These are phyloP conservation scores for Thozetella sp. DNA, from an alignment of 495 filamentous ascomycete species.

Conservation along the genomic window DNA sequence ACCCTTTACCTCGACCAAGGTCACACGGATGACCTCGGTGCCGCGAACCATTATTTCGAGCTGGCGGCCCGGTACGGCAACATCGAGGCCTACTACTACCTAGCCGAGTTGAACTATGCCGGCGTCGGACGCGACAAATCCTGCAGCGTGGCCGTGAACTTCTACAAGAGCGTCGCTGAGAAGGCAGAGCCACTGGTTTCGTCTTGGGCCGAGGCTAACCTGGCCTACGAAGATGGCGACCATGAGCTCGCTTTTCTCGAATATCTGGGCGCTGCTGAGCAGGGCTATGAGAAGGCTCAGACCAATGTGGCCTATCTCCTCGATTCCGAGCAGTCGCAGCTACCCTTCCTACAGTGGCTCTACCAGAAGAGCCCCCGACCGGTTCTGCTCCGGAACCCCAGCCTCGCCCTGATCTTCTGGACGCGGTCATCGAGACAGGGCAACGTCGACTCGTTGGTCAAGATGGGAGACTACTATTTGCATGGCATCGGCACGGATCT, in stretches of 20 bases:
- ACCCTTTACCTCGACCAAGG: constrained; percentile 91
- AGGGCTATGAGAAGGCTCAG: constrained; percentile 92
- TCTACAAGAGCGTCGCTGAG: constrained; percentile 95
- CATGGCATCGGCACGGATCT: constrained; percentile 70
- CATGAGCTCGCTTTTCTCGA: constrained; percentile 81
- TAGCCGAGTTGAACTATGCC: constrained; percentile 85
- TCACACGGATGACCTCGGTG: constrained; percentile 58
- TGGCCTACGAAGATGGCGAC: constrained; percentile 82
- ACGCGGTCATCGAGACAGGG: constrained; percentile 91
- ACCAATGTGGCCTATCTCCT: constrained; percentile 93
- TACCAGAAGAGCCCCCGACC: constrained; percentile 35
- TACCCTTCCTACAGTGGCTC: constrained; percentile 39
- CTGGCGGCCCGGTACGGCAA: constrained; percentile 85
- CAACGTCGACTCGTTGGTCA: constrained; percentile 92
- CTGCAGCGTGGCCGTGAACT: constrained; percentile 78
- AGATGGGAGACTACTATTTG: constrained; percentile 98
- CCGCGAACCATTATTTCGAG: constrained; percentile 87
- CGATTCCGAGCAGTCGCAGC: constrained; percentile 69
- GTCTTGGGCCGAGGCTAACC: constrained; percentile 83
- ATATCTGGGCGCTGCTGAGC: constrained; percentile 92
- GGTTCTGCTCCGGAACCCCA: constrained; percentile 66
- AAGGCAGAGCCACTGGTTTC: constrained; percentile 84
- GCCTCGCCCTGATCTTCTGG: constrained; percentile 91
- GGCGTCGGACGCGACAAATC: constrained; percentile 80
- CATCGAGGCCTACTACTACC: constrained; percentile 94